Evolutionary conservation across 176 grass and related monocot genomes (phyloP), one percentile per base, ranked within the genome.

Genomic region (Hsuehochloa calcarea): DNA sequence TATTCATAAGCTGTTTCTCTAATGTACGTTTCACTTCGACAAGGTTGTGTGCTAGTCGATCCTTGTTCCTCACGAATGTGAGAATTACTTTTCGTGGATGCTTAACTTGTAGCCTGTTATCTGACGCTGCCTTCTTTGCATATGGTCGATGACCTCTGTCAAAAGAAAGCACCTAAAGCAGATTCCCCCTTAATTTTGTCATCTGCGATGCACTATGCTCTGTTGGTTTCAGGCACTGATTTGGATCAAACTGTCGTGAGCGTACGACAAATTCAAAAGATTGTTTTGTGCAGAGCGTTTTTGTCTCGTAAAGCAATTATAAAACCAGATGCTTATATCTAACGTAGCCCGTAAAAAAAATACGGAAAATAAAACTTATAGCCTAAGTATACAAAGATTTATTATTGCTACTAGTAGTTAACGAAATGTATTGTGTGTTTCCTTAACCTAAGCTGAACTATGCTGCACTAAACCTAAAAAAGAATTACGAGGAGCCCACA

Each of bases 101-200:
- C 84, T 83, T 86, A 66, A 31, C 79, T 27, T 83, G 74, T 61
- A 82, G 17, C 23, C 11, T 22, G 31, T 59, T 50, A 11, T 56
- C 23, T 77, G 62, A 77, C 31, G 35, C n/a, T 43, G 72, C 46
- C 23, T 68, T 34, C 23, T 77, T 34, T 68, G 62, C 67, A 54
- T 34, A 68, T 75, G 43, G 67, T 68, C 10, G 74, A 62, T 74
- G 68, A 1, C 69, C 74, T 84, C 79, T 87, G 50, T 23, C 75
- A 37, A 84, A 84, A 75, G 80, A 75, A 80, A 54, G 51, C 60
- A n/a, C n/a, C 27, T n/a, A 80, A 85, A 83, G 70, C 51, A 26
- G 80, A 84, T 87, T 74, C 80, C 59, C 12, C 70, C 76, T 41
- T 68, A 31, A 22, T 41, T 70, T 70, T 62, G 51, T n/a, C 51